Evolutionary conservation across 768 basidiomycete species (phyloP).

Genomic region (Lactarius indigo): DNA sequence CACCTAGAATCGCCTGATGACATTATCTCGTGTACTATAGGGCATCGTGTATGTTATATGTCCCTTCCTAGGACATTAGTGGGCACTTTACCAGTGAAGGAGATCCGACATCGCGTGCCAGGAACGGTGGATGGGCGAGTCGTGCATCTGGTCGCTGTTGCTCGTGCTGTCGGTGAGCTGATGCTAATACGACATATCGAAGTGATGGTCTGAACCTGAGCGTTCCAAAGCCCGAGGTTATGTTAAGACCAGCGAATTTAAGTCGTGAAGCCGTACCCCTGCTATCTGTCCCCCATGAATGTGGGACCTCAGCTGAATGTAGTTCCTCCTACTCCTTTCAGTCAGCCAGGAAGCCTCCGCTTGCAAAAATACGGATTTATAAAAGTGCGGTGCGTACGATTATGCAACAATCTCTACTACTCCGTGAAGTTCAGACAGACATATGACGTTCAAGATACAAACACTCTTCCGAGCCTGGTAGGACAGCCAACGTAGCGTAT

Average conservation of each 20-base stretch:
- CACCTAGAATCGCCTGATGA: not conserved
- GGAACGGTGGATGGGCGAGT: constrained; percentile 48
- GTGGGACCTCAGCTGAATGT: too few relatives aligned
- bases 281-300: too few relatives aligned
- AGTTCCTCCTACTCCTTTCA: not conserved
- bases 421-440: not conserved
- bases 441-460: constrained; percentile 6
- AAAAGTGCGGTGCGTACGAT: constrained; percentile 1
- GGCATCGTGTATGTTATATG: not conserved
- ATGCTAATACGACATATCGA: constrained; percentile 1
- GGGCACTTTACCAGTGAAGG: constrained; percentile 29
- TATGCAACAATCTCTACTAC: constrained; percentile 10
- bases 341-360: not conserved
- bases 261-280: not conserved
- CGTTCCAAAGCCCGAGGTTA: not conserved
- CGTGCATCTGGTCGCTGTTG: constrained; percentile 26
- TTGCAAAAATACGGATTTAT: not conserved
- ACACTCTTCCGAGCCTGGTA: not conserved
- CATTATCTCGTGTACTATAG: not conserved
- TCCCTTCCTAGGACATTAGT: not conserved
- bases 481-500: not conserved
- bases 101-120: constrained; percentile 59
- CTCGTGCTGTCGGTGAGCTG: constrained; percentile 10
- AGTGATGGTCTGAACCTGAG: not conserved
- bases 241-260: not conserved